These are phyloP conservation scores for Melastoma candidum DNA, from an alignment of 441 rosid genomes.

Conservation along the genomic window DNA sequence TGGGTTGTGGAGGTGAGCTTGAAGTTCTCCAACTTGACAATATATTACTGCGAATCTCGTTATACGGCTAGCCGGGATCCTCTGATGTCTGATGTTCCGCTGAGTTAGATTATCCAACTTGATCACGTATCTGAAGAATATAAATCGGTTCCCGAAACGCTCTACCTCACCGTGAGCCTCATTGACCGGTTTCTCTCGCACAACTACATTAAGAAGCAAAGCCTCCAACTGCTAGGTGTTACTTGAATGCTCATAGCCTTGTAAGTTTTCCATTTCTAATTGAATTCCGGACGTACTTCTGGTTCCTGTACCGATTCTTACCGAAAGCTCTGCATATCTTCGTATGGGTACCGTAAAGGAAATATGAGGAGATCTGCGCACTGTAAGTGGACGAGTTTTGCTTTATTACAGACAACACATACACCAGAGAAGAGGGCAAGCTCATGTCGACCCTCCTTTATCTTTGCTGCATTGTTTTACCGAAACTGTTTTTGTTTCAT, in stretches of 20 bases:
- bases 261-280: conserved; percentile 32
- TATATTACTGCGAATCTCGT: no score
- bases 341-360: conserved; percentile 29
- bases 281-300: neutral
- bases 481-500: conserved; percentile 10
- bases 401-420: conserved; percentile 52
- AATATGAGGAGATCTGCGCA: conserved; percentile 68
- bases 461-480: neutral
- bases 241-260: conserved; percentile 95
- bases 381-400: conserved; percentile 53
- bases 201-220: conserved; percentile 56
- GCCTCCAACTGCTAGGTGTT: conserved; percentile 92
- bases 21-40: neutral
- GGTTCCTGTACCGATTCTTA: neutral
- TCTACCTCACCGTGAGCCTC: conserved; percentile 85
- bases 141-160: conserved; percentile 83
- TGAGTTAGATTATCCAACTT: conserved; percentile 2
- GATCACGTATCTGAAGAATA: conserved; percentile 90
- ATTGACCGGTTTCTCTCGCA: conserved; percentile 81
- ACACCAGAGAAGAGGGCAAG: conserved; percentile 39
- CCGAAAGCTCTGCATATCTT: neutral
- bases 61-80: no score
- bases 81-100: no score
- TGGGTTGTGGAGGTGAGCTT: conserved; percentile 89
- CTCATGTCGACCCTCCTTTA: conserved; percentile 1